Percentiles rank a stretch among this genome's conserved stretches.
Evolutionary conservation across 345 rosid genomes (phyloP).

Genomic region (Psidium guajava): DNA sequence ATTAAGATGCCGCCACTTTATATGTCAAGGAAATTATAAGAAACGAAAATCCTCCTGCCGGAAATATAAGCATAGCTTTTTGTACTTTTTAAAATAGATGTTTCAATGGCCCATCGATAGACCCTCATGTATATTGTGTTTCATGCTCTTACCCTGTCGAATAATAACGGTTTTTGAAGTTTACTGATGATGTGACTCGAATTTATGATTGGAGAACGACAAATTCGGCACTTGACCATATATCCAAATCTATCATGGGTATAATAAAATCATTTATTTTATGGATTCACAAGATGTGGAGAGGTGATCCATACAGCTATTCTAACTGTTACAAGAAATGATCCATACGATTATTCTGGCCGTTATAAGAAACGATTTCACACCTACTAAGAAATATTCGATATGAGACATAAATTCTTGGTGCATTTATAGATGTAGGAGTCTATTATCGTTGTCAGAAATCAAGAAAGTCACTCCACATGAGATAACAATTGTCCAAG

Average conservation of each 20-base stretch:
- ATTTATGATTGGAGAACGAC: not conserved
- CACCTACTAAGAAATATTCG: too few species aligned
- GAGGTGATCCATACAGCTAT: not conserved
- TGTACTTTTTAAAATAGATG: not conserved
- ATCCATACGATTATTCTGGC: too few species aligned
- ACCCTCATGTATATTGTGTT: not conserved
- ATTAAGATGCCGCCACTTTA: not conserved
- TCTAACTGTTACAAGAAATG: too few species aligned
- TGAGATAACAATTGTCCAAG: not conserved
- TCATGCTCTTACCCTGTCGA: not conserved
- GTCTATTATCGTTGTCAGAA: not conserved
- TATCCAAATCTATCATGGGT: not conserved
- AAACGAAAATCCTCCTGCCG: not conserved
- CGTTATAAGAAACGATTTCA: not conserved
- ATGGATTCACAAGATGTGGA: not conserved
- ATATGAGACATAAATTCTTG: not conserved
- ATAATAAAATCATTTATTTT: not conserved
- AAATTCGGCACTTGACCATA: not conserved
- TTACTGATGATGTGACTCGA: not conserved
- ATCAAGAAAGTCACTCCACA: not conserved
- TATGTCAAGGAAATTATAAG: not conserved
- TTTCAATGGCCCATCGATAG: not conserved
- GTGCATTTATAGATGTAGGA: not conserved
- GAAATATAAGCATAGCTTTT: not conserved
- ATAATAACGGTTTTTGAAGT: not conserved